Conservation (phyloP, 2,329 filamentous ascomycete species). For the Trichoderma atrobrunneum region DNA sequence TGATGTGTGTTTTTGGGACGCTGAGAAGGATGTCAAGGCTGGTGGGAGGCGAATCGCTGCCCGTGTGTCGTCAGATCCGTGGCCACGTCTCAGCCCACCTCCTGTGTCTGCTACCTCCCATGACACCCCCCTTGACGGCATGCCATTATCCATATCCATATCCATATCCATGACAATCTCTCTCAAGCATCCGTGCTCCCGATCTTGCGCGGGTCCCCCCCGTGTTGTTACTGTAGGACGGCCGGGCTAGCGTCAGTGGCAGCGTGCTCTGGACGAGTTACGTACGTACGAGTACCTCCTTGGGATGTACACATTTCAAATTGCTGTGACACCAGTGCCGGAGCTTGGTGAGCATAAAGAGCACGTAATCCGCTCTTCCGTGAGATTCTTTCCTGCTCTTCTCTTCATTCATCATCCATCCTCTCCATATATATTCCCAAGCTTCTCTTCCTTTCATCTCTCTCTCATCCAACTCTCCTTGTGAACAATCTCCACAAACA, state of each 20-base stretch:
- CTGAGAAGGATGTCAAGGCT: not conserved
- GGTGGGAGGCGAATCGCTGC: constrained; percentile 13
- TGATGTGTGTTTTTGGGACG: not conserved
- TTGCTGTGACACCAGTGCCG: constrained; percentile 10
- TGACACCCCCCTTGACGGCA: not conserved
- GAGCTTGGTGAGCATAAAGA: constrained; percentile 28
- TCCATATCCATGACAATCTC: not conserved
- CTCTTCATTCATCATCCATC: constrained; percentile 5
- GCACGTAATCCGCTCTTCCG: constrained; percentile 26
- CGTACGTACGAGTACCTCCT: not conserved
- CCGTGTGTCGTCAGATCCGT: constrained; percentile 15
- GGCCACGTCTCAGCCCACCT: constrained; percentile 17
- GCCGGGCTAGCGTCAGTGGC: constrained; percentile 2
- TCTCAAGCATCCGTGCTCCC: constrained; percentile 4
- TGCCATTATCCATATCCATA: not conserved
- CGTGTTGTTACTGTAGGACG: not conserved
- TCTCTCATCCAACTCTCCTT: not conserved
- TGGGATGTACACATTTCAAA: not conserved
- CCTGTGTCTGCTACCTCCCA: not conserved
- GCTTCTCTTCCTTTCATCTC: not conserved
- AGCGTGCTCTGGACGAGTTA: constrained; percentile 7
- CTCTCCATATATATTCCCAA: not conserved
- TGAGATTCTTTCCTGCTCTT: not conserved
- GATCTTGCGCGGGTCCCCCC: constrained; percentile 17
- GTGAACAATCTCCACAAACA: not conserved